Conservation (phyloP, 2,329 filamentous ascomycete genomes). For the Dactylellina cionopaga region DNA sequence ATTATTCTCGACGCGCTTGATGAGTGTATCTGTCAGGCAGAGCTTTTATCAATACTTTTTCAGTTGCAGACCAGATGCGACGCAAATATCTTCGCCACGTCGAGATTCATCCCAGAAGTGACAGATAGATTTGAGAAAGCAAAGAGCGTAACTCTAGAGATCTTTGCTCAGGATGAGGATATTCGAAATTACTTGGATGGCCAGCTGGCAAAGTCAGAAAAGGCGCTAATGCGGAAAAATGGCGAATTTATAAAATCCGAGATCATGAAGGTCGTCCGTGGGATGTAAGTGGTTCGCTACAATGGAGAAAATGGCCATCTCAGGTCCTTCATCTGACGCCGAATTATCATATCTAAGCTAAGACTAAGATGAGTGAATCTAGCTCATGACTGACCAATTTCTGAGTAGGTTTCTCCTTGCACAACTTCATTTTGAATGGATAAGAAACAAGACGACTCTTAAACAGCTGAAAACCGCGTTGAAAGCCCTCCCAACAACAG, state of each 20-base stretch:
- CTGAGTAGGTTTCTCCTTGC: slow-evolving; percentile 62
- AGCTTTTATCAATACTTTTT: slow-evolving; percentile 55
- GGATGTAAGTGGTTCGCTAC: slow-evolving; percentile 13
- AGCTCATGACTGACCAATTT: too few relatives aligned
- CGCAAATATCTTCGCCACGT: slow-evolving; percentile 59
- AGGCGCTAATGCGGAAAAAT: neutral
- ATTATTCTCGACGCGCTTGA: slow-evolving; percentile 30
- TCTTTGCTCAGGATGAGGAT: slow-evolving; percentile 2
- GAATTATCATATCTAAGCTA: neutral
- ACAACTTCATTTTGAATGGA: slow-evolving; percentile 60
- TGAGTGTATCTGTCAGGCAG: slow-evolving; percentile 24
- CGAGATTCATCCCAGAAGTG: slow-evolving; percentile 29
- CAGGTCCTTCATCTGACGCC: too few relatives aligned
- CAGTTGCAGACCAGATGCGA: slow-evolving; percentile 52
- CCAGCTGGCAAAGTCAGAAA: neutral
- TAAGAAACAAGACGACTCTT: slow-evolving; percentile 58
- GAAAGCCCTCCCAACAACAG: slow-evolving; percentile 57
- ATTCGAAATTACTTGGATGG: neutral
- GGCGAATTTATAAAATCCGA: neutral
- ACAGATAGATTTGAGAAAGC: neutral
- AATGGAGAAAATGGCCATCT: too few relatives aligned
- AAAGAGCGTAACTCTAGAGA: neutral
- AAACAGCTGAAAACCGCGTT: slow-evolving; percentile 60
- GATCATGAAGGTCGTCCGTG: neutral
- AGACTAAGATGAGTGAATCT: neutral